Evolutionary conservation across 1,284 basidiomycete genomes (phyloP), one percentile per base, ranked within the genome.

Genomic region (Fomes fomentarius): DNA sequence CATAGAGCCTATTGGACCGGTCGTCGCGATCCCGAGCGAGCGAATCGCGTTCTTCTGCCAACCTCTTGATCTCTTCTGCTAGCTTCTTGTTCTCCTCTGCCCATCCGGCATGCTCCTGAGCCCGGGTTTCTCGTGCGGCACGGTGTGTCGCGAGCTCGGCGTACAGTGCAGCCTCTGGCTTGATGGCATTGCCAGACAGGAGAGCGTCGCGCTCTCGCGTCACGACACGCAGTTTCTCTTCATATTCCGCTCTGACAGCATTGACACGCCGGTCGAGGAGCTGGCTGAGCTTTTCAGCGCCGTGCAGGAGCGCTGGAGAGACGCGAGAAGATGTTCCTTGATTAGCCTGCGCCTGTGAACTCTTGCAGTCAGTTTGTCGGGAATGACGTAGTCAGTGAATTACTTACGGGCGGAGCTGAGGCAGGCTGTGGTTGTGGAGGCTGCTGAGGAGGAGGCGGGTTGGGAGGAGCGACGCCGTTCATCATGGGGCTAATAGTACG

Each of bases 301-400:
- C 58, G 17, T 39, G 50, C 9, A 57, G 21, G 22, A 60, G 50
- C 3, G 55, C 55, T 9, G 37, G 50, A 6, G 58, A 60, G 5
- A 57, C 15, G 5, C 44, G 52, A 19, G 41, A 38, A 2, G 42
- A 12, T 7, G 34, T 35, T 12, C 21, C 26, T 4, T 26, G 15
- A n/a, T 52, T 37, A 7, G 14, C 30, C 12, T 12, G 30, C 14
- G 33, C 5, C 51, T 54, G 30, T n/a, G n/a, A n/a, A n/a, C n/a
- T 6, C 15, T 5, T 7, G 12, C 30, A 11, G 11, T n/a, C 11
- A 30, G 19, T 2, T 10, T 11, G 11, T 26, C 14, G 17, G 21
- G 21, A 37, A 35, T 26, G 14, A 15, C n/a, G 40, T 10, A 22
- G 35, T 24, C 19, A n/a, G 21, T 34, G 19, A 28, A 26, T 25